Evolutionary conservation across 2,329 filamentous ascomycete genomes (phyloP).

Genomic region (Madurella fahalii): DNA sequence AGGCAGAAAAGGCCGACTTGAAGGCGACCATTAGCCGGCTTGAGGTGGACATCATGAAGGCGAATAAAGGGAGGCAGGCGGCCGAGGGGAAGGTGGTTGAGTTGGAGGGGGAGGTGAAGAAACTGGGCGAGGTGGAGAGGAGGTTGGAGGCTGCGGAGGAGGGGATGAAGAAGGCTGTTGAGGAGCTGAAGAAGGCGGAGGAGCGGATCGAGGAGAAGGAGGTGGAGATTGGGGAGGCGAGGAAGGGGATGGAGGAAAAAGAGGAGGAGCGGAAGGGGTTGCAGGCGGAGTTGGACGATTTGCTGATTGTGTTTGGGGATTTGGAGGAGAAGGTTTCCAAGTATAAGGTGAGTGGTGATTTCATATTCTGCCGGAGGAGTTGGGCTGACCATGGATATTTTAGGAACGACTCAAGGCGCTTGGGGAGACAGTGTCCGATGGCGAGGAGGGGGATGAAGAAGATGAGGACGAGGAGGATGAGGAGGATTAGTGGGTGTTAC

Average conservation of each 20-base stretch:
- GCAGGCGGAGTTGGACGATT: conserved; percentile 73
- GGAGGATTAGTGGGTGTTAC: conserved; percentile 14
- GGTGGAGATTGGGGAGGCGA: conserved; percentile 16
- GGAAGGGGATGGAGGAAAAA: conserved; percentile 43
- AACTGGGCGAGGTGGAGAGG: conserved; percentile 37
- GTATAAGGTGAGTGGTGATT: conserved; percentile 60
- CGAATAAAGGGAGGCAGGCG: conserved; percentile 52
- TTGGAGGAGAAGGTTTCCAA: conserved; percentile 70
- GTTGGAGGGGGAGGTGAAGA: conserved; percentile 30
- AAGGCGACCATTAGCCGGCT: conserved; percentile 57
- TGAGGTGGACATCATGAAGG: conserved; percentile 60
- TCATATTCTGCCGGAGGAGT: neutral
- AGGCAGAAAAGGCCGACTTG: conserved; percentile 61
- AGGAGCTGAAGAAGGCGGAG: conserved; percentile 14
- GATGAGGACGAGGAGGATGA: conserved; percentile 54
- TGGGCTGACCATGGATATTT: conserved; percentile 18
- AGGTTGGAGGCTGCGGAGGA: conserved; percentile 23
- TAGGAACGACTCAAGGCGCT: conserved; percentile 60
- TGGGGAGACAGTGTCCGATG: conserved; percentile 70
- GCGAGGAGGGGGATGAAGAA: conserved; percentile 62
- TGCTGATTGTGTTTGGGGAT: conserved; percentile 77
- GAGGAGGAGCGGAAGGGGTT: conserved; percentile 59
- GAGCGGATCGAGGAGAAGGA: conserved; percentile 17
- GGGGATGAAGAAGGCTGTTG: conserved; percentile 22
- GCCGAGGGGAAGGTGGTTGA: conserved; percentile 24